Conservation (phyloP, 140 eudicot species). For the Senecio squalidus region DNA sequence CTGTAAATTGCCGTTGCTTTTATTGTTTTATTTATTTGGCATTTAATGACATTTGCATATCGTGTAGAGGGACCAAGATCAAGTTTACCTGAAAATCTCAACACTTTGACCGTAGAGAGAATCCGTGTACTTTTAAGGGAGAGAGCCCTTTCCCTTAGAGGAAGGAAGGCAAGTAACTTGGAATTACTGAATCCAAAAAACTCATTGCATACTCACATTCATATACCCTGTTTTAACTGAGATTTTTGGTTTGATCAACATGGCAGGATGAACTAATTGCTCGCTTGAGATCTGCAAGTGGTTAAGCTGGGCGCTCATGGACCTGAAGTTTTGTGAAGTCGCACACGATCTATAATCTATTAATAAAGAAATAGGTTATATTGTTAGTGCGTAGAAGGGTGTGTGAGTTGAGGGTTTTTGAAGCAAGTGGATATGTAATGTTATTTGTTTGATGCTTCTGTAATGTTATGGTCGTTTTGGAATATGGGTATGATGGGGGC, state of each 20-base stretch:
- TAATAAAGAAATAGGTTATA: constrained; percentile 1
- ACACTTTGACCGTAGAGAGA: constrained; percentile 64
- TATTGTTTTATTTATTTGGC: background rate
- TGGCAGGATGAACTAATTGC: constrained; percentile 69
- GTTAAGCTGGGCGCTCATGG: constrained; percentile 18
- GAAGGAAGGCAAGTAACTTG: constrained; percentile 60
- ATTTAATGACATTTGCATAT: constrained; percentile 15
- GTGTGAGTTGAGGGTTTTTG: constrained; percentile 10
- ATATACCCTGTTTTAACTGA: background rate
- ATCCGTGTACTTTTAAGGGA: constrained; percentile 64
- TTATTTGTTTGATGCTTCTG: constrained; percentile 5
- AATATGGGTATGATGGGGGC: background rate
- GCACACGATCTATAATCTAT: constrained; percentile 4
- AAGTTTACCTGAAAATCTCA: constrained; percentile 40
- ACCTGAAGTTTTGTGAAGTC: background rate
- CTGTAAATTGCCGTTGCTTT: background rate
- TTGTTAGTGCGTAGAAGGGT: constrained; percentile 4
- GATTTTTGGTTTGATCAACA: background rate
- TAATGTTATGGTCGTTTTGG: background rate
- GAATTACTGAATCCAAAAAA: background rate
- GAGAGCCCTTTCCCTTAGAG: constrained; percentile 64
- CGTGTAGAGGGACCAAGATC: constrained; percentile 47
- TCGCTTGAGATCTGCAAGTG: constrained; percentile 48
- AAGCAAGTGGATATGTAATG: constrained; percentile 10
- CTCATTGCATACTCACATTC: background rate